Evolutionary conservation across 371 early-diverging fungal species (phyloP).

Genomic region (Rhizopus arrhizus): DNA sequence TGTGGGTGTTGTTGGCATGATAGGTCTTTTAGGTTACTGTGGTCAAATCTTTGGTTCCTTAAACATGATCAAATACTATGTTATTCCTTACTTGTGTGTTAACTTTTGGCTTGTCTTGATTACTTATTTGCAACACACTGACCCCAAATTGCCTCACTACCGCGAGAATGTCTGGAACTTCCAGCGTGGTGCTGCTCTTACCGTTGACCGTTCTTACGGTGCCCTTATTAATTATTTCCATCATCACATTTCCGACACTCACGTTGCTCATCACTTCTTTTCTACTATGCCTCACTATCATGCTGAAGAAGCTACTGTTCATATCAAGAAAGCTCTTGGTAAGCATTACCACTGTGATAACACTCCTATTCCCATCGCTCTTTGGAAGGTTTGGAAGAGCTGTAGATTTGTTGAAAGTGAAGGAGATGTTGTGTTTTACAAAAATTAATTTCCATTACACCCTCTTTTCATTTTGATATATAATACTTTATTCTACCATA

Average conservation of each 20-base stretch:
- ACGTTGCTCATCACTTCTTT: slow-evolving; percentile 89
- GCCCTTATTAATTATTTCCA: slow-evolving; percentile 75
- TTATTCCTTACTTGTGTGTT: slow-evolving; percentile 81
- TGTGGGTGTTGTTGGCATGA: slow-evolving; percentile 63
- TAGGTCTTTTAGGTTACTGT: slow-evolving; percentile 57
- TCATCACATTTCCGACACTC: slow-evolving; percentile 83
- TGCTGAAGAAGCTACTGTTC: slow-evolving; percentile 80
- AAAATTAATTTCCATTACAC: slow-evolving; percentile 36
- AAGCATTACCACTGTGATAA: slow-evolving; percentile 73
- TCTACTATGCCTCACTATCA: slow-evolving; percentile 92
- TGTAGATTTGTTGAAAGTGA: slow-evolving; percentile 88
- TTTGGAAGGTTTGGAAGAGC: slow-evolving; percentile 63
- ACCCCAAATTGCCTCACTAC: slow-evolving; percentile 81
- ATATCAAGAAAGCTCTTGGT: slow-evolving; percentile 75
- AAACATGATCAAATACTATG: slow-evolving; percentile 75
- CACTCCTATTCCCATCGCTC: slow-evolving; percentile 63
- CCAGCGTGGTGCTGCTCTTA: slow-evolving; percentile 79
- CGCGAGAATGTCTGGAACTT: slow-evolving; percentile 80
- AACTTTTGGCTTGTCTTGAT: slow-evolving; percentile 89
- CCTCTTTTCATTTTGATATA: background rate
- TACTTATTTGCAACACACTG: slow-evolving; percentile 89
- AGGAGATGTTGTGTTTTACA: slow-evolving; percentile 67
- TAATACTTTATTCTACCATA: background rate
- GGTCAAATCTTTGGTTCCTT: slow-evolving; percentile 57
- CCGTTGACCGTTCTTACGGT: slow-evolving; percentile 86